Base-by-base conservation (phyloP, 1,284 basidiomycete genomes). In the Taiwanofungus camphoratus region DNA sequence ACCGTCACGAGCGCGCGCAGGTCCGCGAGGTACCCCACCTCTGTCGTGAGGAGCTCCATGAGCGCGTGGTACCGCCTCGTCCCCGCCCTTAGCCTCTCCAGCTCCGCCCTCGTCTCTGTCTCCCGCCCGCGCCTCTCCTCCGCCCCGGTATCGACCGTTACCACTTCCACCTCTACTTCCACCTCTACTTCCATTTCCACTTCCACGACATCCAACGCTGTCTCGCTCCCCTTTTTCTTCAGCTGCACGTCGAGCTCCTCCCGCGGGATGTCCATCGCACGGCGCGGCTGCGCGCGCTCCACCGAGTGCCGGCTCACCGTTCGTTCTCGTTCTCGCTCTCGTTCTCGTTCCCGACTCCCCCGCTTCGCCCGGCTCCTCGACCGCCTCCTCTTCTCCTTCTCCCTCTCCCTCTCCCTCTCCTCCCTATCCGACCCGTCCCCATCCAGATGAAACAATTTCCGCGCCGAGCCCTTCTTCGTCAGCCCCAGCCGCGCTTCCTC, bases 31-130 rank as follows among this genome's bases (percentile, higher is more conserved):
- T 95, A 96, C 5, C 79, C 78, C 15, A 81, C 70, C 65, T 96
- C 92, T 0, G 91, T 93, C 48, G 79, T 74, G 24, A 94, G 71
- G 24, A 96, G 70, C 64, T 96, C 92, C 54, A 76, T 69, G 45
- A 92, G 70, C 2, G 84, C 83, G 52, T 90, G 79, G 49, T 74
- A 80, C 43, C 72, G 73, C 44, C 55, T 31, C 38, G 51, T 49
- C 26, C 44, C 35, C 40, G 37, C 29, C 22, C 40, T 30, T 29
- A 48, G 38, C 44, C 39, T 22, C 40, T 49, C 43, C 27, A 37
- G 47, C 47, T 31, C 49, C 41, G 47, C 41, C 39, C 54, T 41
- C 44, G 46, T 42, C 39, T 51, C 45, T 34, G 34, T 48, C 43
- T 48, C 51, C 16, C 15, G 34, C 23, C 18, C 38, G 22, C 36